These are phyloP conservation scores for Cucumis variabilis DNA, from an alignment of 331 rosid genomes.

Conservation along the genomic window DNA sequence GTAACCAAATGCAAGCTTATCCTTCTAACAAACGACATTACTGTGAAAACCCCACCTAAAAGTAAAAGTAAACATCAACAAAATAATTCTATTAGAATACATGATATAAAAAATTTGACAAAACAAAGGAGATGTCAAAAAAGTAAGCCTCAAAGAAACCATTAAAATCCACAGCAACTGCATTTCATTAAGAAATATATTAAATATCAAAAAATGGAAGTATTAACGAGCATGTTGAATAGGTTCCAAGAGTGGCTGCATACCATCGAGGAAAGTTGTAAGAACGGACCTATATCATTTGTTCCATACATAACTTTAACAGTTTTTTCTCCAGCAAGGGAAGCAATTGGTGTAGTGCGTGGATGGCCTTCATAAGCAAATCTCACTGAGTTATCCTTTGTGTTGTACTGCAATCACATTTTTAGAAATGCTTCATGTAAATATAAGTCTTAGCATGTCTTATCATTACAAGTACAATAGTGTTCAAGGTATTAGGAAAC, in stretches of 20 bases:
- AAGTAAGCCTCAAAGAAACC: conserved; percentile 49
- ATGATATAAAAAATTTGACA: neutral
- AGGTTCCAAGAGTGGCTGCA: conserved; percentile 10
- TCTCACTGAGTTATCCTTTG: conserved; percentile 91
- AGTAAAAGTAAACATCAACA: too few relatives aligned
- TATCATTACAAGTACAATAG: neutral
- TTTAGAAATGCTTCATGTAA: conserved; percentile 39
- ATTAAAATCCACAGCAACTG: conserved; percentile 92
- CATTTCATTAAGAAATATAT: conserved; percentile 42
- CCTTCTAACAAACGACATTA: too few relatives aligned
- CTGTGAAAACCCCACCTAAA: too few relatives aligned
- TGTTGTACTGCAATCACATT: conserved; percentile 77
- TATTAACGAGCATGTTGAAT: neutral
- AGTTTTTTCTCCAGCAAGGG: conserved; percentile 83
- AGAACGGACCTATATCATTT: conserved; percentile 76
- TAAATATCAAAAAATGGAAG: neutral
- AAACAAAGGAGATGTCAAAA: too few relatives aligned
- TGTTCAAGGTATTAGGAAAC: too few relatives aligned
- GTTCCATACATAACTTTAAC: conserved; percentile 93
- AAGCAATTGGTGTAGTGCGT: conserved; percentile 82
- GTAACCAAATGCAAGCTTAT: too few relatives aligned
- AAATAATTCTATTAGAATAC: neutral
- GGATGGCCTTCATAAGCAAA: conserved; percentile 98
- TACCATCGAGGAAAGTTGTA: too few relatives aligned
- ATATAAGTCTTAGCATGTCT: neutral